Base-by-base conservation (phyloP, 108 stramenopile genomes). In the Parietichytrium sp. region DNA sequence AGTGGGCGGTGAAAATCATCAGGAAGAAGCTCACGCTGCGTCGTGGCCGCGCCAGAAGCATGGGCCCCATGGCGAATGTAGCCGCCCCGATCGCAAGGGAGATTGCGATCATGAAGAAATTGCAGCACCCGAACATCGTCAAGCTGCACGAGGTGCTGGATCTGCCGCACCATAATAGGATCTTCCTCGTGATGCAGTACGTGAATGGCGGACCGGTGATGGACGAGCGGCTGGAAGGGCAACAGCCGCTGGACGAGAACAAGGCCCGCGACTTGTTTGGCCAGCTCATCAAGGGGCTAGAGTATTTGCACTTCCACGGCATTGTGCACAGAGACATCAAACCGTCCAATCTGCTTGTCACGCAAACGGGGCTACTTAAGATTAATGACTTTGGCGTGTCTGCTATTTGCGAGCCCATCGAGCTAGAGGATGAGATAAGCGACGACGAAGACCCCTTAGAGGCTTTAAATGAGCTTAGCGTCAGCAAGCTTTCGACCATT, bases 21-120 rank as follows among this genome's bases (percentile, higher is more conserved):
- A 33, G 61, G 38, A 72, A 2, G 33, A 47, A 42, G 61, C 61
- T 72, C 33, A 72, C 61, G 15, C 42, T 72, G 2, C 61, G 61
- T 6, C 33, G 61, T 6, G 61, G 61, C 33, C 10, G 61, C 16
- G 61, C 61, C n/a, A 33, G 61, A 0, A 72, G 61, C 61, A 33
- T 6, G 15, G 61, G 61, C 15, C 61, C 33, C 38, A 12, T 72
- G 29, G 61, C 61, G 38, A 72, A 25, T 2, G 61, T 42, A 31
- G 61, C 61, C 10, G 61, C 61, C 13, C 61, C 61, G n/a, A 72
- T 72, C 0, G 61, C 61, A 6, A 16, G 85, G 48, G 93, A 94
- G 81, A 89, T 93, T 49, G 90, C 90, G 18, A 92, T 93, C 48
- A 93, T 94, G 92, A 90, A 91, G 84, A 90, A 89, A 83, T 79